phyloP scores from a whole-genome alignment of 2,329 filamentous ascomycete genomes.

The Pseudogymnoascus sp. region DNA sequence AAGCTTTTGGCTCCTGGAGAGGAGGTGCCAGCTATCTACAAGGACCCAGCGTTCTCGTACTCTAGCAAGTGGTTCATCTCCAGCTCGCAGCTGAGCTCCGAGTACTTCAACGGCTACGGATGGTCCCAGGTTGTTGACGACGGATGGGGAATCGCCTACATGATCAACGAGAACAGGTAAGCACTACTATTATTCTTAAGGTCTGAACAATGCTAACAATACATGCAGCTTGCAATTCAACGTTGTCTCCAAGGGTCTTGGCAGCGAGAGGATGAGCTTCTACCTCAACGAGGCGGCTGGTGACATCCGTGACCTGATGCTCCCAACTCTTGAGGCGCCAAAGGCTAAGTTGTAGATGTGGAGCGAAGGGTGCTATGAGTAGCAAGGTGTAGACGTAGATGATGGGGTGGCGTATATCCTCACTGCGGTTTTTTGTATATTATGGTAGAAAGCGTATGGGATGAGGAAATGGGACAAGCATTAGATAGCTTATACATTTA shows the following conservation, averaged over 20 bases:
- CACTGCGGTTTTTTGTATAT: slow-evolving; percentile 8
- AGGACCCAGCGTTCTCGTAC: slow-evolving; percentile 80
- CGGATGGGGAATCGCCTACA: slow-evolving; percentile 96
- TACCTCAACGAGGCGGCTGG: slow-evolving; percentile 89
- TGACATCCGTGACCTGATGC: slow-evolving; percentile 80
- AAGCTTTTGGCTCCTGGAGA: slow-evolving; percentile 76
- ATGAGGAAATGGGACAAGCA: slow-evolving; percentile 1
- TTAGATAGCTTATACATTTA: slow-evolving; percentile 4
- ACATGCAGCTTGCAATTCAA: slow-evolving; percentile 83
- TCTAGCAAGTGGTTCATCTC: slow-evolving; percentile 84
- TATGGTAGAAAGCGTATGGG: not conserved
- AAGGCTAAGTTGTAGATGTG: slow-evolving; percentile 75
- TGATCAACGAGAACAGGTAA: slow-evolving; percentile 98
- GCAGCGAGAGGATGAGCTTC: slow-evolving; percentile 88
- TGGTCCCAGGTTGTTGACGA: slow-evolving; percentile 97
- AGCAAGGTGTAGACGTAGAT: not conserved
- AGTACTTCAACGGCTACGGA: slow-evolving; percentile 98
- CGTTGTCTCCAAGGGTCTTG: slow-evolving; percentile 87
- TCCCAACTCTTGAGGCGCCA: slow-evolving; percentile 68
- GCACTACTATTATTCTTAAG: slow-evolving; percentile 17
- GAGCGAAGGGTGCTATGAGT: not conserved
- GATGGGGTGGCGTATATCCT: not conserved
- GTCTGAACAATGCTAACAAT: not conserved
- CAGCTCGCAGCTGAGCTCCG: slow-evolving; percentile 81
- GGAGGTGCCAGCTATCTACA: slow-evolving; percentile 73